Base-by-base conservation (phyloP, 106 monocot species). In the Gastrodia elata region DNA sequence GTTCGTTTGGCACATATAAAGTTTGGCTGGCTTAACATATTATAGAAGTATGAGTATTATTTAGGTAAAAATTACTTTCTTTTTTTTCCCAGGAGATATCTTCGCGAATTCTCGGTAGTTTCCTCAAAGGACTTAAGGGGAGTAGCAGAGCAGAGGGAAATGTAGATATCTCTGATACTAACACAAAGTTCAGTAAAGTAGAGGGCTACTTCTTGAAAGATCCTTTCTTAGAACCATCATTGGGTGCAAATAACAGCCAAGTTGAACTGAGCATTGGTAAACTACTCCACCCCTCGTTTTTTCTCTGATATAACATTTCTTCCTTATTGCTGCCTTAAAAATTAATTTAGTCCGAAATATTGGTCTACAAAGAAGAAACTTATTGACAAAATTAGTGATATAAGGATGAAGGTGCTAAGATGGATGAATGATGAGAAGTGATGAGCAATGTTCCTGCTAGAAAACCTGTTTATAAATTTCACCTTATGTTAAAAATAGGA, bases 91-190 rank as follows among this genome's bases (percentile, higher is more conserved):
- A 95, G 94, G 79, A 30, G 52, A 40, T 65, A n/a, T 22, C 77
- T 72, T 71, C 85, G 77, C 64, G 86, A 18, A 81, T 88, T 77
- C 71, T 97, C 79, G 83, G 83, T 82, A 88, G 88, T 67, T 72
- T 93, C 26, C 76, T 90, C 55, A 86, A 86, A 84, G 96, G 96
- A 77, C 70, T 97, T 24, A 93, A 86, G 86, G 86, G 90, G 18
- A 77, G 69, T 76, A 82, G n/a, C n/a, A n/a, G 75, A 76, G 39
- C 74, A 14, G 87, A 86, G 71, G 71, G 84, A 16, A 46, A 30
- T 70, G 32, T 26, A 20, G 77, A 79, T 67, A 56, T 70, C 71
- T 32, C 46, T 68, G 77, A 83, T 73, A 61, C 27, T 18, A 49
- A 69, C 35, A 59, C 49, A 13, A 72, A 38, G 43, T 32, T 46